Evolutionary conservation across 2,329 filamentous ascomycete genomes (phyloP).

Genomic region (Pezizomycotina sp.): DNA sequence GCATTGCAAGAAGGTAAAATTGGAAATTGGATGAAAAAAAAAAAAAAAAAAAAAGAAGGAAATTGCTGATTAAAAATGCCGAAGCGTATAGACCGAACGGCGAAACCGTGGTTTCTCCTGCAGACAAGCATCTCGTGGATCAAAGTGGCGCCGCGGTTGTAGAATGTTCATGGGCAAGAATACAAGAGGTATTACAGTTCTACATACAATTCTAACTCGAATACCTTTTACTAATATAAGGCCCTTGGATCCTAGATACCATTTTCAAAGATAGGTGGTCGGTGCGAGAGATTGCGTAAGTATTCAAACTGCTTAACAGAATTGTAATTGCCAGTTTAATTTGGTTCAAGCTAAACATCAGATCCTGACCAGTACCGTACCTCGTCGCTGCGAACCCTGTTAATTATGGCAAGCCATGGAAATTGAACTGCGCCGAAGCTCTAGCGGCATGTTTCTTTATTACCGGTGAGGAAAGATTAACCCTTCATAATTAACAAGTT

Average conservation of each 20-base stretch:
- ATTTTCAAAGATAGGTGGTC: constrained; percentile 79
- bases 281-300: constrained; percentile 61
- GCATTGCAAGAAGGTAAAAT: constrained; percentile 1
- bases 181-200: constrained; percentile 49
- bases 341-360: background rate
- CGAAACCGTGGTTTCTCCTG: constrained; percentile 66
- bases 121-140: constrained; percentile 65
- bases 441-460: constrained; percentile 85
- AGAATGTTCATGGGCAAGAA: constrained; percentile 90
- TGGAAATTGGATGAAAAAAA: background rate
- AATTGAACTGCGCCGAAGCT: constrained; percentile 89
- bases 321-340: background rate
- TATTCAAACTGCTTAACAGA: constrained; percentile 2
- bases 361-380: constrained; percentile 50
- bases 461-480: too few species aligned
- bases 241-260: constrained; percentile 37
- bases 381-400: constrained; percentile 91
- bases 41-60: background rate
- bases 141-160: constrained; percentile 88
- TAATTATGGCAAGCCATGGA: constrained; percentile 92
- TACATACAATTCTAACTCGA: too few species aligned
- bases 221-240: too few species aligned
- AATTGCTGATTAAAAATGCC: constrained; percentile 7
- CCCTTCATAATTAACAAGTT: too few species aligned
- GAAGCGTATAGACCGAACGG: constrained; percentile 51